phyloP scores from a whole-genome alignment of 306 rosid species.

The Oemleria cerasiformis region DNA sequence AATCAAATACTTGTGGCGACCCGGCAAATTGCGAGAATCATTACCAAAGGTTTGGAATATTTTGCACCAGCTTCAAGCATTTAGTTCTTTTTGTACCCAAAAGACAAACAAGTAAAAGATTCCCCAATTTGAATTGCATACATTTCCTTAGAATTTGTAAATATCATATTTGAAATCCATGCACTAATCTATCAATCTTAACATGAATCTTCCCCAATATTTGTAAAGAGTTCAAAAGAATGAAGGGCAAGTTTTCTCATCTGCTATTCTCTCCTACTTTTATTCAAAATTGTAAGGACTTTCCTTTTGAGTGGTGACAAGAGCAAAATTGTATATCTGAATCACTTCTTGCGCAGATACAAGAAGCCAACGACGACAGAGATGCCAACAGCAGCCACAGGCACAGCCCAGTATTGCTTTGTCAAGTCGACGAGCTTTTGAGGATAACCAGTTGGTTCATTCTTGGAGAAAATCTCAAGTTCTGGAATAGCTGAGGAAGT shows the following conservation, averaged over 20 bases:
- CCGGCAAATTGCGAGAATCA: not conserved
- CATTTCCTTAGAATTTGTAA: not conserved
- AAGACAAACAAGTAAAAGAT: not conserved
- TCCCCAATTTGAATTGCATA: not conserved
- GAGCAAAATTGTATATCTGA: constrained; percentile 12
- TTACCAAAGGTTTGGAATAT: not conserved
- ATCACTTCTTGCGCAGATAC: constrained; percentile 55
- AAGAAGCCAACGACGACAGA: constrained; percentile 54
- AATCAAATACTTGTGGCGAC: not conserved
- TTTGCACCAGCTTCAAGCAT: no score
- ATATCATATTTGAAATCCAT: constrained; percentile 14
- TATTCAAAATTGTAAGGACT: constrained; percentile 39
- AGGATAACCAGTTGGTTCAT: constrained; percentile 19
- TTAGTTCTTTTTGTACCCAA: no score
- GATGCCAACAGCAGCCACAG: constrained; percentile 51
- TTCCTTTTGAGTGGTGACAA: not conserved
- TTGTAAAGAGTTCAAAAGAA: not conserved
- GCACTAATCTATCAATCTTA: constrained; percentile 22
- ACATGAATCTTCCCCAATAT: not conserved
- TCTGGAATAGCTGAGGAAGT: constrained; percentile 30
- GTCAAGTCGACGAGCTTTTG: constrained; percentile 40
- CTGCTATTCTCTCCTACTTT: constrained; percentile 15
- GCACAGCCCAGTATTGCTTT: constrained; percentile 60
- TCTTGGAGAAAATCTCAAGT: constrained; percentile 33
- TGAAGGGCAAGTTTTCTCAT: constrained; percentile 15